These are phyloP conservation scores for Teunomyces cretensis DNA, from an alignment of 805 yeast genomes.

Conservation along the genomic window DNA sequence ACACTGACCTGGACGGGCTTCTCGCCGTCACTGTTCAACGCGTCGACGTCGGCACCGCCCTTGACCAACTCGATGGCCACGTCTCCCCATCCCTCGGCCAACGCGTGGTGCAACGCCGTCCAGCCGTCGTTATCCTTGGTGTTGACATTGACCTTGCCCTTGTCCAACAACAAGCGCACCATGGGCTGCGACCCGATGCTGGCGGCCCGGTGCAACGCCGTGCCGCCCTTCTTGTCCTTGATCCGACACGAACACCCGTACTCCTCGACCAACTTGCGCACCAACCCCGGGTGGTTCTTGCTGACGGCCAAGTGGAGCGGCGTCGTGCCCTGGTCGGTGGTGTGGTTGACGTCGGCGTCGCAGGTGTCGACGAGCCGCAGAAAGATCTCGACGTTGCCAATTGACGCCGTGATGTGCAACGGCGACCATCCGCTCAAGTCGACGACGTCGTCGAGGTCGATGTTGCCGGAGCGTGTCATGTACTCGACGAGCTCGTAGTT, in stretches of 20 bases:
- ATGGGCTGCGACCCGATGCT: constrained; percentile 66
- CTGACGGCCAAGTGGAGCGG: constrained; percentile 75
- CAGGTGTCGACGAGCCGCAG: constrained; percentile 45
- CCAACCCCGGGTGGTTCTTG: constrained; percentile 59
- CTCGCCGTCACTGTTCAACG: constrained; percentile 51
- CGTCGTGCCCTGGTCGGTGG: constrained; percentile 65
- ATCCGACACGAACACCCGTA: constrained; percentile 61
- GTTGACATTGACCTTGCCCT: constrained; percentile 63
- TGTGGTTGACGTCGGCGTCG: constrained; percentile 58
- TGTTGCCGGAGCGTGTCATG: constrained; percentile 26
- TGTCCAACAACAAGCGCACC: constrained; percentile 51
- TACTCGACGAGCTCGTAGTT: constrained; percentile 52
- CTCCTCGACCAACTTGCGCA: constrained; percentile 48
- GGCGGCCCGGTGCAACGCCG: constrained; percentile 82
- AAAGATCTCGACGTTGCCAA: constrained; percentile 61
- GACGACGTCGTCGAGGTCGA: constrained; percentile 63
- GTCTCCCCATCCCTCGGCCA: constrained; percentile 87
- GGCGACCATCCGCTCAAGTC: constrained; percentile 92
- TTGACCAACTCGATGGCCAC: constrained; percentile 61
- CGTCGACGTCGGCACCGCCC: constrained; percentile 63
- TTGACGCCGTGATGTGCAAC: constrained; percentile 75
- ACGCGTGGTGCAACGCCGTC: constrained; percentile 87
- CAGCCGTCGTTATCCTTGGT: constrained; percentile 71
- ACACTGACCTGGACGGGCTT: constrained; percentile 37
- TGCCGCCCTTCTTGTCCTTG: constrained; percentile 65